Conservation (phyloP, 169 alveolate genomes). For the Theileria luwenshuni region DNA sequence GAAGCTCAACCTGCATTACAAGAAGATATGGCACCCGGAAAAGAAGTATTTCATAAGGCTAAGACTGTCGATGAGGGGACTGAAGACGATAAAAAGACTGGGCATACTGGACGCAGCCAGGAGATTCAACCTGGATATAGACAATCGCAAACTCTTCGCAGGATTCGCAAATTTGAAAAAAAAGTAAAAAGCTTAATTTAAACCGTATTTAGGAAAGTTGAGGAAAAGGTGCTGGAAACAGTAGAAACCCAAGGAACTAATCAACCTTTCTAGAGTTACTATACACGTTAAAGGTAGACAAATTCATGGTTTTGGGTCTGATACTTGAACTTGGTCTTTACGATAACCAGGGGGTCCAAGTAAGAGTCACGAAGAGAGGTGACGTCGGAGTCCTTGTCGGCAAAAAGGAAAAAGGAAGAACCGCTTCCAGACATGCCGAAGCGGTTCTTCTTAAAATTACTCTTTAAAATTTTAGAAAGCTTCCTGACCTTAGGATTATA, state of each 20-base stretch:
- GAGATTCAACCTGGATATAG: constrained; percentile 76
- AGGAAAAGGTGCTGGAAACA: neutral
- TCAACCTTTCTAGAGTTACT: no score
- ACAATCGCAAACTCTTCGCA: constrained; percentile 79
- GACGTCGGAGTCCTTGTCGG: constrained; percentile 35
- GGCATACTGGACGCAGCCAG: constrained; percentile 82
- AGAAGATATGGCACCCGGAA: constrained; percentile 80
- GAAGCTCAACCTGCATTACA: constrained; percentile 79
- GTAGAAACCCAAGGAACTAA: no score
- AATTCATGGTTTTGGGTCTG: constrained; percentile 27
- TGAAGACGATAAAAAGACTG: constrained; percentile 80
- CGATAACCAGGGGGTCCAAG: constrained; percentile 41
- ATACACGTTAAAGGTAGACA: constrained; percentile 29
- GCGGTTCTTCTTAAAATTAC: neutral
- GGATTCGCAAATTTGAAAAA: constrained; percentile 70
- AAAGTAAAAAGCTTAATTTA: constrained; percentile 5
- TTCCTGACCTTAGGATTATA: constrained; percentile 17
- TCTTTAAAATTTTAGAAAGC: constrained; percentile 10
- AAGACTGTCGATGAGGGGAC: constrained; percentile 79
- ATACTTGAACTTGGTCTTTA: constrained; percentile 49
- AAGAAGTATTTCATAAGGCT: constrained; percentile 75
- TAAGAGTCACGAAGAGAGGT: constrained; percentile 24
- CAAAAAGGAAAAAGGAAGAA: constrained; percentile 42
- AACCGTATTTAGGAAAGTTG: neutral
- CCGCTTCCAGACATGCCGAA: constrained; percentile 68